Conservation (phyloP, 352 stramenopile species). For the Albugo laibachii region DNA sequence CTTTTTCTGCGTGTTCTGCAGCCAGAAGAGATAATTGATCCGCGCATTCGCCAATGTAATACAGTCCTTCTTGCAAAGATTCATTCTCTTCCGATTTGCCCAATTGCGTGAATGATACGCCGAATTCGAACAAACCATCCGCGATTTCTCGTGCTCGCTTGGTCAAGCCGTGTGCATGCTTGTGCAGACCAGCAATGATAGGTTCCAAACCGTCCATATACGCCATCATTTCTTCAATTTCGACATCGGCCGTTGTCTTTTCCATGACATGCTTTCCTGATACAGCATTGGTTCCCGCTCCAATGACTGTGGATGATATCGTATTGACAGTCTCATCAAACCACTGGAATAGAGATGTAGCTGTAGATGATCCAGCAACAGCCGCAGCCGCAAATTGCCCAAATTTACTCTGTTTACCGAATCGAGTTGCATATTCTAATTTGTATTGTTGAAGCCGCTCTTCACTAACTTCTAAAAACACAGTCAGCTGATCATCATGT, state of each 20-base stretch:
- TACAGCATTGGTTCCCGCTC: constrained; percentile 9
- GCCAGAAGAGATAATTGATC: constrained; percentile 83
- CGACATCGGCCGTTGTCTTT: constrained; percentile 80
- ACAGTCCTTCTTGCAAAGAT: constrained; percentile 81
- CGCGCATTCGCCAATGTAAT: constrained; percentile 83
- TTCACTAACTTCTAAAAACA: constrained; percentile 64
- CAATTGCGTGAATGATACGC: constrained; percentile 88
- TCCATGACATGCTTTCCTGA: constrained; percentile 21
- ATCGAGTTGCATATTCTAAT: constrained; percentile 31
- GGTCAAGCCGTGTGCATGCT: constrained; percentile 86
- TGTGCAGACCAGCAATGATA: constrained; percentile 90
- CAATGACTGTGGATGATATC: constrained; percentile 50
- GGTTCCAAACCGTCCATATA: constrained; percentile 91
- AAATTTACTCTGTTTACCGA: constrained; percentile 17
- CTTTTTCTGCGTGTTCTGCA: constrained; percentile 83
- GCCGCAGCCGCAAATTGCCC: too few relatives aligned
- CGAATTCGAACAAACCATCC: constrained; percentile 93
- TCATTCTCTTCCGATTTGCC: constrained; percentile 86
- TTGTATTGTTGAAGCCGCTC: constrained; percentile 44
- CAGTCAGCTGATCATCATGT: constrained; percentile 66
- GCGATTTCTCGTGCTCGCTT: constrained; percentile 89
- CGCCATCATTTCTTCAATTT: constrained; percentile 90
- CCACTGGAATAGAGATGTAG: constrained; percentile 64
- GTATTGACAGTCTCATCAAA: constrained; percentile 70
- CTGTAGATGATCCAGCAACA: not conserved